Conservation (phyloP, 768 basidiomycete genomes). For the Lactarius deliciosus region DNA sequence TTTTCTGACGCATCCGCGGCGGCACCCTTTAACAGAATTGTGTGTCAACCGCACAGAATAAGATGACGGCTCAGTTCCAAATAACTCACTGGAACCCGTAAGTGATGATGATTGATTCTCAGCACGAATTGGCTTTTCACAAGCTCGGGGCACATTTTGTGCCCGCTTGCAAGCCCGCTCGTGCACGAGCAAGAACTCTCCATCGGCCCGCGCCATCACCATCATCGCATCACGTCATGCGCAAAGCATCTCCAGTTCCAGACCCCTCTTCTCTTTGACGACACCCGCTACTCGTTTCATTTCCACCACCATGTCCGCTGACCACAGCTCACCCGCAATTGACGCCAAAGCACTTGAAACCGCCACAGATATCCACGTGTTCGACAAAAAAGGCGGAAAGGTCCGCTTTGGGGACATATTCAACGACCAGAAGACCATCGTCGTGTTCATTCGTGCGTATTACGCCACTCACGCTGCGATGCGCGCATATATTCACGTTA, state of each 20-base stretch:
- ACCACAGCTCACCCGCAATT: slow-evolving; percentile 2
- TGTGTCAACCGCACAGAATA: background rate
- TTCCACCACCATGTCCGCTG: slow-evolving; percentile 22
- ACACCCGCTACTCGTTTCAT: background rate
- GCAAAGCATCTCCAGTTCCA: background rate
- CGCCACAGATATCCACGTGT: slow-evolving; percentile 15
- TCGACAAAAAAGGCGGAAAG: slow-evolving; percentile 14
- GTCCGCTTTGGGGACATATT: slow-evolving; percentile 26
- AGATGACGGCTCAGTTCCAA: background rate
- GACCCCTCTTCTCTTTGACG: background rate
- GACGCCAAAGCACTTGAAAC: slow-evolving; percentile 15
- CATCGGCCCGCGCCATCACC: slow-evolving; percentile 4
- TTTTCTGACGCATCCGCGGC: background rate
- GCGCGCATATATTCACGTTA: background rate
- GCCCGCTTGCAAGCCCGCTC: background rate
- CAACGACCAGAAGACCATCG: slow-evolving; percentile 18
- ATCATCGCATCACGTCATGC: background rate
- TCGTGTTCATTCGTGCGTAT: slow-evolving; percentile 26
- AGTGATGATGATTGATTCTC: background rate
- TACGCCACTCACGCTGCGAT: background rate
- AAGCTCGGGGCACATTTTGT: background rate
- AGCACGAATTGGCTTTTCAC: background rate
- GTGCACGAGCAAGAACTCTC: background rate
- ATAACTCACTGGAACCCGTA: background rate
- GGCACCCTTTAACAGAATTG: background rate